Conservation (phyloP, 805 yeast genomes). For the Wickerhamiella brachini region DNA sequence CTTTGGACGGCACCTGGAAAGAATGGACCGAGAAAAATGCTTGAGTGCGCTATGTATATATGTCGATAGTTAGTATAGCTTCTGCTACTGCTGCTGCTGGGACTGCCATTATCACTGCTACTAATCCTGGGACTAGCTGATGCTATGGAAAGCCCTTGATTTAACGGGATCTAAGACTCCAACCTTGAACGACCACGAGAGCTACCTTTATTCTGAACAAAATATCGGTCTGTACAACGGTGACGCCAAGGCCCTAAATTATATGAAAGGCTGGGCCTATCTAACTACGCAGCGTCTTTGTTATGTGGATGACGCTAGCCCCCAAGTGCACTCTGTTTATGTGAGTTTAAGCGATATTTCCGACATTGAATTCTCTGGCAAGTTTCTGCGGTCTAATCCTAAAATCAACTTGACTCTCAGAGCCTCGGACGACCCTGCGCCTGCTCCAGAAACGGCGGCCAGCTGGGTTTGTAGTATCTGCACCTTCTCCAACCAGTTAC, state of each 20-base stretch:
- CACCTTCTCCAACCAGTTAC: constrained; percentile 44
- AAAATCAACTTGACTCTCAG: constrained; percentile 38
- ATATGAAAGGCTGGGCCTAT: constrained; percentile 67
- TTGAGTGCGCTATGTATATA: not conserved
- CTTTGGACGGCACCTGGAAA: constrained; percentile 2
- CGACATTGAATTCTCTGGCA: constrained; percentile 28
- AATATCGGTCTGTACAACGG: constrained; percentile 65
- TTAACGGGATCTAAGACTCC: constrained; percentile 25
- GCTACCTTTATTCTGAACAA: constrained; percentile 38
- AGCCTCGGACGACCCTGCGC: constrained; percentile 1
- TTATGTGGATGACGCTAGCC: constrained; percentile 44
- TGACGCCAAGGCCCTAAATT: constrained; percentile 42
- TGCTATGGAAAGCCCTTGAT: constrained; percentile 21
- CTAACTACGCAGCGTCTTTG: constrained; percentile 61
- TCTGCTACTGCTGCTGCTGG: not conserved
- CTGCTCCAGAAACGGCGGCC: constrained; percentile 6
- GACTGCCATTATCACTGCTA: not conserved
- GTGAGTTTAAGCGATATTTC: constrained; percentile 33
- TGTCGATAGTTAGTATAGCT: not conserved
- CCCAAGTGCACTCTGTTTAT: constrained; percentile 33
- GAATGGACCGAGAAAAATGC: not conserved
- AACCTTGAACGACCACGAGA: constrained; percentile 28
- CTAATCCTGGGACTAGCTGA: not conserved
- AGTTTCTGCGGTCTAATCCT: constrained; percentile 67
- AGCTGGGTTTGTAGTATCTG: constrained; percentile 89